A percentile compares a stretch with the other conserved stretches of the same genome.
Evolutionary conservation across 176 grass and related monocot species (phyloP).

Genomic region (Cocos nucifera): DNA sequence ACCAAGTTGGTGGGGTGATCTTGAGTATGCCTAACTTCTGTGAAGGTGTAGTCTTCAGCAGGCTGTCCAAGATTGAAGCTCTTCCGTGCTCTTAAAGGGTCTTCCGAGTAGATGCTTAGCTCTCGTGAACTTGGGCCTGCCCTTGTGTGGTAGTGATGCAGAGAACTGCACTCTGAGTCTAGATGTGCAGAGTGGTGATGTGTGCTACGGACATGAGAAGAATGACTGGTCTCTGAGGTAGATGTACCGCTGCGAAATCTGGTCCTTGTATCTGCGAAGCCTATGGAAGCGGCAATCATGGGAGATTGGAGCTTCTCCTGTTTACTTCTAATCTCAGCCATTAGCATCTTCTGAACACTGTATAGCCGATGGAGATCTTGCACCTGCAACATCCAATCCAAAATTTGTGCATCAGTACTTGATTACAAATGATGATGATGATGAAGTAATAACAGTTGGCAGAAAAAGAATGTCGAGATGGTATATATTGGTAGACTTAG

Average conservation of each 20-base stretch:
- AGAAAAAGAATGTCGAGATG: no score
- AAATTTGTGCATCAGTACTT: background rate
- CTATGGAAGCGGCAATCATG: slow-evolving; percentile 29
- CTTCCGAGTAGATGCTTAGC: no score
- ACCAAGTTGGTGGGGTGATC: background rate
- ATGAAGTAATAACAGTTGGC: no score
- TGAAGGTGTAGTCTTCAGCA: background rate
- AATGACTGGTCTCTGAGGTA: slow-evolving; percentile 36
- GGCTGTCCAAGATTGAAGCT: background rate
- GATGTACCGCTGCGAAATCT: slow-evolving; percentile 37
- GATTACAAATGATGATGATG: no score
- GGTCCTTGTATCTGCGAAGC: slow-evolving; percentile 15
- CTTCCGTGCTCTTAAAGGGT: background rate
- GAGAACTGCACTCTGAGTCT: slow-evolving; percentile 21
- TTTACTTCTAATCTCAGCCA: slow-evolving; percentile 36
- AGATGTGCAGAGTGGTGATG: slow-evolving; percentile 15
- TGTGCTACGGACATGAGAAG: slow-evolving; percentile 13
- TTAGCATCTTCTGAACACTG: slow-evolving; percentile 54
- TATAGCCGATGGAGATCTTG: slow-evolving; percentile 69
- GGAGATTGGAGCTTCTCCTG: slow-evolving; percentile 30
- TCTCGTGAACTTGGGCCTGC: background rate
- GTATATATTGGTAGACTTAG: no score
- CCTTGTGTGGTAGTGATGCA: slow-evolving; percentile 28
- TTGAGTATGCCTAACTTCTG: no score
- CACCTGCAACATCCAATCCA: slow-evolving; percentile 29